Evolutionary conservation across 78 protist species (phyloP), one percentile per base, ranked within the genome.

Genomic region (Dictyostelium brefeldianum): DNA sequence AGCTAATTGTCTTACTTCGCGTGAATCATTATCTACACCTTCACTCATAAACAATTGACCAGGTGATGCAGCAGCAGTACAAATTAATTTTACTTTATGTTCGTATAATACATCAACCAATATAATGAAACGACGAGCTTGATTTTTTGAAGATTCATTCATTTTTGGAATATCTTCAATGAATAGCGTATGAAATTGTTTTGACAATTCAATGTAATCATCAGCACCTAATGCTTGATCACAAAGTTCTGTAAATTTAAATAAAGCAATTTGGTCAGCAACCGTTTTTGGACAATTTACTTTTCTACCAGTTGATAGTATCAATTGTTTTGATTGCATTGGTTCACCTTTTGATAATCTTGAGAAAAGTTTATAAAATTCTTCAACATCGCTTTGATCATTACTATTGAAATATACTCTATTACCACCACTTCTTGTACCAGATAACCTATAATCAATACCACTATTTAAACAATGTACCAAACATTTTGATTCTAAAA

Each of bases 81-180:
- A 80, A 43, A 96, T 69, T n/a, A 96, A 29, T 46, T 96, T 92
- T 51, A 83, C 94, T 73, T 83, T 92, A 70, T 90, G 78, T 67
- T 98, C 96, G 83, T 98, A 98, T 8, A 97, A 77, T 15, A 83
- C 96, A 85, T 97, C 99, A 10, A 98, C 71, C 9, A 98, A 83
- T 1, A 87, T 90, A 62, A 98, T 97, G 64, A 98, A 96, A 59
- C 99, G 92, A 25, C 98, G 69, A n/a, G 97, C 98, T 71, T 92
- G 92, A 56, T 89, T 95, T 50, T 89, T 94, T 64, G 94, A 47
- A 1, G 82, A 18, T 59, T 56, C 79, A 11, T 90, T 85, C 94
- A 98, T 51, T 20, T 20, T 59, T 11, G 99, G 99, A 4, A 98
- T 51, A 64, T 75, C 85, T 10, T 48, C 50, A 4, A 97, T 11